These are phyloP conservation scores for Tricholoma saponaceum DNA, from an alignment of 768 basidiomycete species.

Conservation along the genomic window DNA sequence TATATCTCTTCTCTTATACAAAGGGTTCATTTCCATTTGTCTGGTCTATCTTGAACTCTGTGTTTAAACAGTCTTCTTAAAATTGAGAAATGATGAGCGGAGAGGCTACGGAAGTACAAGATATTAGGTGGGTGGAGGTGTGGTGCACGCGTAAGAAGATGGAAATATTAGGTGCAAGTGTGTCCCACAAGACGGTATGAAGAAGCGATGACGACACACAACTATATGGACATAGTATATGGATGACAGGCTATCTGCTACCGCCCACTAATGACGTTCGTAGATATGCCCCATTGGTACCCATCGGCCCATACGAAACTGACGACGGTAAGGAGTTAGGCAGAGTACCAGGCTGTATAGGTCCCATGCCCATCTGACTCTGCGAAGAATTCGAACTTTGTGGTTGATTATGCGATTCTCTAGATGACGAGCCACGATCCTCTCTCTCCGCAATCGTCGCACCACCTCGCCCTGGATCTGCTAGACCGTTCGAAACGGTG, in stretches of 20 bases:
- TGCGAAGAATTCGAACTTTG: slow-evolving; percentile 40
- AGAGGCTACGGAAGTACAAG: too few relatives aligned
- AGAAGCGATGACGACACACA: slow-evolving; percentile 16
- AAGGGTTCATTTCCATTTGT: too few relatives aligned
- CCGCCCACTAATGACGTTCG: slow-evolving; percentile 53
- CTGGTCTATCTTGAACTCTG: too few relatives aligned
- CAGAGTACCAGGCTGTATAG: slow-evolving; percentile 37
- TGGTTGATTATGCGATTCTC: slow-evolving; percentile 56
- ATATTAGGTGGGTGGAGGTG: too few relatives aligned
- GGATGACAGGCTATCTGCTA: slow-evolving; percentile 34
- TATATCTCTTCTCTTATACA: too few relatives aligned
- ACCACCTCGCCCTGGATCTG: slow-evolving; percentile 63
- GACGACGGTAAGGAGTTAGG: slow-evolving; percentile 45
- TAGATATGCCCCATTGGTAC: slow-evolving; percentile 58
- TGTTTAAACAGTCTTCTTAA: too few relatives aligned
- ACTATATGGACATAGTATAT: slow-evolving; percentile 18
- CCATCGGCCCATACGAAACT: slow-evolving; percentile 54
- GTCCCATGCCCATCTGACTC: slow-evolving; percentile 46
- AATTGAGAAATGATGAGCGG: too few relatives aligned
- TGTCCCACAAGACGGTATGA: background rate
- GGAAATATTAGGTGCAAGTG: too few relatives aligned
- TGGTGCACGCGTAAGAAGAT: too few relatives aligned
- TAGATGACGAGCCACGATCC: slow-evolving; percentile 49
- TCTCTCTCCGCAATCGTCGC: slow-evolving; percentile 82
- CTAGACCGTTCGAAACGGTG: slow-evolving; percentile 59